Base-by-base conservation (phyloP, 345 rosid species). In the Gossypium anomalum region DNA sequence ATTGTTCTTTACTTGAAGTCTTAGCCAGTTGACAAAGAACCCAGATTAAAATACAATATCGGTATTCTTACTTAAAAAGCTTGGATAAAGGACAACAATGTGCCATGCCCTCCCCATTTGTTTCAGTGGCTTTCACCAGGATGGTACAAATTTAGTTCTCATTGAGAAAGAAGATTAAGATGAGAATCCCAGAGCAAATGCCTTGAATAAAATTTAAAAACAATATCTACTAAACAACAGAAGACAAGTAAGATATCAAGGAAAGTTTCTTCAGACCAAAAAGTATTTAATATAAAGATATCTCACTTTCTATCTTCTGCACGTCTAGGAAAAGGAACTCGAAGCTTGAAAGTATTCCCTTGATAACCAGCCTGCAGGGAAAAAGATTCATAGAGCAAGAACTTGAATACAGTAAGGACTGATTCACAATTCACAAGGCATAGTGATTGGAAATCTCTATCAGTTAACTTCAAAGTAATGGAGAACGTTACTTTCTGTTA, bases 301-400 rank as follows among this genome's bases (percentile, higher is more conserved):
- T 25, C 92, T 87, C 77, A 93, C 98, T 91, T 93, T 81, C 97
- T 87, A 68, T 90, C 90, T 77, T 85, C 87, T 19, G 95, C 97
- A 13, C 83, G 90, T 79, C 96, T 86, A 47, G 93, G 88, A 80
- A 92, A 92, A 19, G 97, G 98, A 80, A 92, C 83, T 52, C 97
- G 85, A 73, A 94, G 90, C 84, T 94, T 88, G 88, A 87, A 85
- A 49, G 88, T 82, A 41, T 82, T 87, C 53, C 97, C 91, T 82
- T 84, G 87, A 80, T 84, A 80, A 74, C 80, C 85, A 81, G 94
- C 96, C 98, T 93, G 83, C 19, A 17, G 65, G 61, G n/a, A 62
- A 63, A 29, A 76, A 61, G 23, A 7, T 6, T 20, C 44, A 63
- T 38, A 52, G 16, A 23, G 19, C 23, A 64, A 14, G 69, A 41